Base-by-base conservation (phyloP, 345 rosid species). In the Arabis alpina region DNA sequence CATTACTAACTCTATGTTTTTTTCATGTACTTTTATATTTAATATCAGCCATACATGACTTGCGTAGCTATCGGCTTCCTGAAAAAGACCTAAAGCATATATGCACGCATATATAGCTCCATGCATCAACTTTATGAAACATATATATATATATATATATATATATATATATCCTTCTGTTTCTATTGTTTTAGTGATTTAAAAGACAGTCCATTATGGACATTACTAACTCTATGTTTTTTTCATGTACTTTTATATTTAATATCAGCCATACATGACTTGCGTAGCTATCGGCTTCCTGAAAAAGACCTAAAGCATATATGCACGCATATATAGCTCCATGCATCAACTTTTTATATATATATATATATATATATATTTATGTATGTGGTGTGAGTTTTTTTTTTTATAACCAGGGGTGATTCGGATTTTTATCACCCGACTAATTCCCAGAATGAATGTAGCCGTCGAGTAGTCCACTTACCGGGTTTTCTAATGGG, bases 171-270 rank as follows among this genome's bases (percentile, higher is more conserved):
- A n/a, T 76, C 66, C 30, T 69, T 69, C 15, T 76, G 79, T 69
- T 76, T 70, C 71, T 55, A 49, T 70, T 43, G 41, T 73, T 69
- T 41, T 39, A 69, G 79, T 76, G 48, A 69, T 69, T 14, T 61
- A 69, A 61, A 63, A 54, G 71, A 75, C 79, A 69, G 49, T 24
- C 75, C 71, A 63, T 69, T 76, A 76, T 76, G 79, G 75, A 70
- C 71, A 70, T 62, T 63, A 69, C 79, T 69, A 62, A 62, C 75
- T 69, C 70, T 76, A 41, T 63, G 75, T 70, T 42, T 74, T 70
- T 76, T 56, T 60, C 70, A 55, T 68, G 39, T 68, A 69, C 64
- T 76, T 54, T 76, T 48, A 4, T 61, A 69, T 54, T 76, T 54
- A 75, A 62, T 75, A 32, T 56, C 65, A 75, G 63, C 70, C 74